Conservation (phyloP, 106 monocot genomes). For the Dendrobium chrysotoxum region DNA sequence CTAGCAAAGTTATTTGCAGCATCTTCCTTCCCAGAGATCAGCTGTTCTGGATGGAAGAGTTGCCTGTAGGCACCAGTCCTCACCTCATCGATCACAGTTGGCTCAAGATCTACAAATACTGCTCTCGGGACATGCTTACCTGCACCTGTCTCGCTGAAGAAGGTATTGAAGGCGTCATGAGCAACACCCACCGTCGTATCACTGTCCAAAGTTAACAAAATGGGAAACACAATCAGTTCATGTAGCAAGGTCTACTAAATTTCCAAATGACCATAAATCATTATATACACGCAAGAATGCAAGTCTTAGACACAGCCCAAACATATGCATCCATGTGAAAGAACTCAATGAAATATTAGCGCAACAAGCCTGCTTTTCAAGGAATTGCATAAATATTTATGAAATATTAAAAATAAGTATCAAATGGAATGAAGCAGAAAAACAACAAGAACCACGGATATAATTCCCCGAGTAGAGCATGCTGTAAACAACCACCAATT, state of each 20-base stretch:
- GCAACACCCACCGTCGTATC: conserved; percentile 51
- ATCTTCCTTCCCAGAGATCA: conserved; percentile 61
- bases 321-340: not conserved
- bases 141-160: conserved; percentile 81
- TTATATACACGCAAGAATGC: not conserved
- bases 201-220: conserved; percentile 15
- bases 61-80: conserved; percentile 56
- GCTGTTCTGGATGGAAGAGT: conserved; percentile 62
- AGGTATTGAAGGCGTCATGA: conserved; percentile 71
- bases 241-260: not conserved
- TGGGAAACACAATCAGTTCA: not conserved
- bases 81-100: conserved; percentile 65
- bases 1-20: conserved; percentile 74
- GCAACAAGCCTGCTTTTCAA: too few relatives aligned
- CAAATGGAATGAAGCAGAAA: too few relatives aligned
- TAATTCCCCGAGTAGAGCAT: not conserved
- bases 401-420: too few relatives aligned
- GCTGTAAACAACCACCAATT: not conserved
- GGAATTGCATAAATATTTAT: too few relatives aligned
- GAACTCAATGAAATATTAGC: not conserved
- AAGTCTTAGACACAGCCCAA: not conserved
- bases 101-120: conserved; percentile 65
- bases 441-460: too few relatives aligned
- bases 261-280: not conserved
- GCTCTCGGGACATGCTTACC: conserved; percentile 73